These are phyloP conservation scores for Suillus cothurnatus DNA, from an alignment of 768 basidiomycete genomes.

Conservation along the genomic window DNA sequence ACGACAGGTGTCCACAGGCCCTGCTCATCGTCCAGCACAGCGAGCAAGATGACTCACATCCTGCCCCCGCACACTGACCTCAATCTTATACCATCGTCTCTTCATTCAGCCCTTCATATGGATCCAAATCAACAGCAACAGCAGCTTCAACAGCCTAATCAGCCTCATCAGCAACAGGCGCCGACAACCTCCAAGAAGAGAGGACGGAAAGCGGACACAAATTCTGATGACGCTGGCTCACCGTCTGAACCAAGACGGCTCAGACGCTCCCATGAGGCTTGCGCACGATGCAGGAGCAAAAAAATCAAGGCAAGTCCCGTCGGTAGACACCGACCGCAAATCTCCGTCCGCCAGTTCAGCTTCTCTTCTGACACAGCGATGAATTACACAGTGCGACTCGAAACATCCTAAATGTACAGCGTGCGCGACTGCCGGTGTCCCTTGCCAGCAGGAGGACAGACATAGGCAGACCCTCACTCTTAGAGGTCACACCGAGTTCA, in stretches of 20 bases:
- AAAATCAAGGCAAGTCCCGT: constrained; percentile 89
- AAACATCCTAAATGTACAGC: constrained; percentile 88
- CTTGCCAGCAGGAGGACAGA: constrained; percentile 87
- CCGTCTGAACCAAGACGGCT: constrained; percentile 78
- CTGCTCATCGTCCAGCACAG: constrained; percentile 14
- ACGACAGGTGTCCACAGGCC: constrained; percentile 11
- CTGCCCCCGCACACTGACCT: constrained; percentile 49
- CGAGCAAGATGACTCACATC: constrained; percentile 45
- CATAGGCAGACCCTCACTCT: constrained; percentile 87
- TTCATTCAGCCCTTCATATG: constrained; percentile 70
- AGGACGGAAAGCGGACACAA: constrained; percentile 59
- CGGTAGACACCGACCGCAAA: constrained; percentile 79
- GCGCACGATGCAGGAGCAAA: constrained; percentile 92
- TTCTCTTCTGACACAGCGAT: constrained; percentile 30
- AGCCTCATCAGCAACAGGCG: constrained; percentile 39
- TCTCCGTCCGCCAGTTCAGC: constrained; percentile 58
- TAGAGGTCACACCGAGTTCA: constrained; percentile 77
- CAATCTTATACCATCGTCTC: constrained; percentile 46
- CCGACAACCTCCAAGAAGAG: constrained; percentile 49
- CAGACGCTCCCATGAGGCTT: constrained; percentile 88
- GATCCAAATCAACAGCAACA: constrained; percentile 60
- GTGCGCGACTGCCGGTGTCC: constrained; percentile 76
- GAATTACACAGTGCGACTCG: constrained; percentile 74
- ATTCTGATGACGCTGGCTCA: constrained; percentile 53
- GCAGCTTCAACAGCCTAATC: constrained; percentile 42